These are phyloP conservation scores for Lophium mytilinum DNA, from an alignment of 495 filamentous ascomycete genomes.

Conservation along the genomic window DNA sequence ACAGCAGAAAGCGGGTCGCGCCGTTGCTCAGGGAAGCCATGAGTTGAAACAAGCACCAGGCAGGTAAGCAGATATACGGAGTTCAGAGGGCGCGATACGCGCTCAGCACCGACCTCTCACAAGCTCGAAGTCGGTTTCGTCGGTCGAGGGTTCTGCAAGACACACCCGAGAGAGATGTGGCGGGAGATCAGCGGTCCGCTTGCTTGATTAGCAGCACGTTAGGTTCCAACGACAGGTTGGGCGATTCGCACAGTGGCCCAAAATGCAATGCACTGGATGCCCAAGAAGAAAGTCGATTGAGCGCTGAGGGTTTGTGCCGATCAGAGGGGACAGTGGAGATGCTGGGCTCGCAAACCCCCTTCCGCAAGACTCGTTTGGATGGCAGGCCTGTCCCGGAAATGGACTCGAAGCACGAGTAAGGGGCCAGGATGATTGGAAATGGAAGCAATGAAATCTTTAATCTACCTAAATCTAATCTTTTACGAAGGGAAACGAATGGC, in stretches of 20 bases:
- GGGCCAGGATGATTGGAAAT: neutral
- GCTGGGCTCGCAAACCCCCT: neutral
- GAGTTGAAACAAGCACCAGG: conserved; percentile 16
- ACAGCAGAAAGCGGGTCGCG: conserved; percentile 84
- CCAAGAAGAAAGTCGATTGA: conserved; percentile 8
- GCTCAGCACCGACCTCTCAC: conserved; percentile 2
- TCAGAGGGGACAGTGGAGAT: too few relatives aligned
- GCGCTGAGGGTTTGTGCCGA: neutral
- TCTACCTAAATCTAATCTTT: neutral
- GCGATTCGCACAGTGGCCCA: conserved; percentile 19
- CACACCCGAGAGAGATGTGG: neutral
- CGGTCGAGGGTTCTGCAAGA: too few relatives aligned
- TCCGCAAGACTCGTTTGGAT: neutral
- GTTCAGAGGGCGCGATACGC: conserved; percentile 10
- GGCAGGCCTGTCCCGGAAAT: neutral
- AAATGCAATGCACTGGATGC: conserved; percentile 11
- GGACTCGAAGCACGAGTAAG: neutral
- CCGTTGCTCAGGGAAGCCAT: conserved; percentile 68
- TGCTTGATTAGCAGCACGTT: conserved; percentile 13
- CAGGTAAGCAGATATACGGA: neutral
- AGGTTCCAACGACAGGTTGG: conserved; percentile 21
- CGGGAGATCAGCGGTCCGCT: conserved; percentile 2
- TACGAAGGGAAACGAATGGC: neutral
- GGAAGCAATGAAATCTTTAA: conserved; percentile 1
- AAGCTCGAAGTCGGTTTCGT: neutral